Evolutionary conservation across 306 rosid species (phyloP).

Genomic region (Quercus berberidifolia): DNA sequence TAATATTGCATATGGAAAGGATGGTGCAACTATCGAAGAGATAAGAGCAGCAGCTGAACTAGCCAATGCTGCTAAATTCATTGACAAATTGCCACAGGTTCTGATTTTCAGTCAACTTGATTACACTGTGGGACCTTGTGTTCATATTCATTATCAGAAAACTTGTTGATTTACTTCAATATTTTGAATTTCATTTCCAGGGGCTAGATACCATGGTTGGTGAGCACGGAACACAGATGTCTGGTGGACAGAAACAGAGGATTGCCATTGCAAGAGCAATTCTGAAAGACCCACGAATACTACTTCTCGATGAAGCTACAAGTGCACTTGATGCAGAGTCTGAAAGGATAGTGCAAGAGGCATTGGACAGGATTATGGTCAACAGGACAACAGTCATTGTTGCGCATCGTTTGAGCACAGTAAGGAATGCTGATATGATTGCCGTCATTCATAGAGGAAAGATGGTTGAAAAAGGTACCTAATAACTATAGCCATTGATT

Average conservation of each 20-base stretch:
- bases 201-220: constrained; percentile 70
- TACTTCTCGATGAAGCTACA: constrained; percentile 71
- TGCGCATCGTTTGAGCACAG: constrained; percentile 69
- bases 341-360: constrained; percentile 66
- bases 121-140: constrained; percentile 2
- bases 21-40: constrained; percentile 39
- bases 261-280: constrained; percentile 75
- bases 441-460: constrained; percentile 65
- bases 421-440: constrained; percentile 52
- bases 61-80: constrained; percentile 42
- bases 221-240: constrained; percentile 69
- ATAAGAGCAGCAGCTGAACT: constrained; percentile 36
- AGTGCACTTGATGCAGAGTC: constrained; percentile 77
- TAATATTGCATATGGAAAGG: constrained; percentile 44
- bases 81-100: constrained; percentile 44
- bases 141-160: background rate
- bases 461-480: constrained; percentile 63
- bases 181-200: constrained; percentile 21
- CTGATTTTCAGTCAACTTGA: background rate
- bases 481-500: background rate
- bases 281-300: constrained; percentile 61
- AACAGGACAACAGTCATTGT: constrained; percentile 64
- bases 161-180: background rate
- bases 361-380: constrained; percentile 57
- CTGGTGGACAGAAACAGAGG: constrained; percentile 71